These are phyloP conservation scores for Eimeria maxima DNA, from an alignment of 169 alveolate species.

Conservation along the genomic window DNA sequence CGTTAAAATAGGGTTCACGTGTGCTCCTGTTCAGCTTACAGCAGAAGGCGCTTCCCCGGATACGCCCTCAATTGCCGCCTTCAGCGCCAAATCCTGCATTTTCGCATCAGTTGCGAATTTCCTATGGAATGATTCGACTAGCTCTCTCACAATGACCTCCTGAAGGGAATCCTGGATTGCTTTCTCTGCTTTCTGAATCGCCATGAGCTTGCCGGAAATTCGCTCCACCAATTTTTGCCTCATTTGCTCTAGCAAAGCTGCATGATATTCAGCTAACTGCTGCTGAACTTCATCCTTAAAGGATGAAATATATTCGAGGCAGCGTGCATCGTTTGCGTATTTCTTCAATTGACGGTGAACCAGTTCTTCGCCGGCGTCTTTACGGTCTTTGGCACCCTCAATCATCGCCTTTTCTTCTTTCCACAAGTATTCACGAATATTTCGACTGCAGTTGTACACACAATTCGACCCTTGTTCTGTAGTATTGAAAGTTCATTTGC, in stretches of 20 bases:
- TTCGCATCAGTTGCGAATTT: slow-evolving; percentile 57
- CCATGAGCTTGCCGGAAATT: slow-evolving; percentile 72
- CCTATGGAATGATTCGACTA: slow-evolving; percentile 59
- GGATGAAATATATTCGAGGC: slow-evolving; percentile 82
- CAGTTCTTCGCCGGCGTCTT: slow-evolving; percentile 90
- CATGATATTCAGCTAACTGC: slow-evolving; percentile 79
- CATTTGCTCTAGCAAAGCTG: slow-evolving; percentile 81
- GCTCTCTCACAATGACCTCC: slow-evolving; percentile 83
- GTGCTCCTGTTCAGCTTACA: not conserved
- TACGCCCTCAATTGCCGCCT: slow-evolving; percentile 73
- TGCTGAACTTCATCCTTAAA: slow-evolving; percentile 84
- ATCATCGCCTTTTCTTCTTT: slow-evolving; percentile 91
- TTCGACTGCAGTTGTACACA: slow-evolving; percentile 83
- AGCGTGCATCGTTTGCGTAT: slow-evolving; percentile 85
- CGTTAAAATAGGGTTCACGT: not conserved
- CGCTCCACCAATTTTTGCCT: slow-evolving; percentile 59
- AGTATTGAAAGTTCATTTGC: not conserved
- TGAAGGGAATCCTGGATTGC: slow-evolving; percentile 84
- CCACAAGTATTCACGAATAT: slow-evolving; percentile 89
- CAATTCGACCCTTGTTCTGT: not conserved
- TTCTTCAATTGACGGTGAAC: slow-evolving; percentile 89
- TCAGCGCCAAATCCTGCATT: slow-evolving; percentile 78
- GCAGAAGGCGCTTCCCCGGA: slow-evolving; percentile 68
- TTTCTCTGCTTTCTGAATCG: slow-evolving; percentile 83
- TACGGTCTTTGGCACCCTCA: slow-evolving; percentile 89